Evolutionary conservation across 225 moss, liverwort and hornwort species (phyloP).

Genomic region (Polytrichum commune): DNA sequence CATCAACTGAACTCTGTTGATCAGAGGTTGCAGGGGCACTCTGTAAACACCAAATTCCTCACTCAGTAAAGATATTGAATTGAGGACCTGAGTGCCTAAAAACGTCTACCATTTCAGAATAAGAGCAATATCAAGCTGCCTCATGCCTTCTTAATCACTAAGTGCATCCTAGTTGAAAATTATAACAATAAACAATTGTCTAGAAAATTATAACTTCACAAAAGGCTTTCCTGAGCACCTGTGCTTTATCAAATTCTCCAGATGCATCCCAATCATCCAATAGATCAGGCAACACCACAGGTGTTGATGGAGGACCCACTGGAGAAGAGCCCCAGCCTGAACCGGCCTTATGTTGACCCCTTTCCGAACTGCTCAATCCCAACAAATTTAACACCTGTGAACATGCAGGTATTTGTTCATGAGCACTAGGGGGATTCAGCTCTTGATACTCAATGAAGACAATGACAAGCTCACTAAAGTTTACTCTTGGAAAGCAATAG

Average conservation of each 20-base stretch:
- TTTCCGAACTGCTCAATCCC: constrained; percentile 54
- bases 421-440: too few relatives aligned
- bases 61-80: too few relatives aligned
- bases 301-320: constrained; percentile 26
- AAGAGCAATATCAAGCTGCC: too few relatives aligned
- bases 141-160: too few relatives aligned
- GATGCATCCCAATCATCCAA: constrained; percentile 70
- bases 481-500: too few relatives aligned
- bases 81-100: too few relatives aligned
- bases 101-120: too few relatives aligned
- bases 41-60: constrained; percentile 18
- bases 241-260: constrained; percentile 35
- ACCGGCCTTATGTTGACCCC: constrained; percentile 28
- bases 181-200: too few relatives aligned
- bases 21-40: constrained; percentile 27
- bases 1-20: constrained; percentile 27
- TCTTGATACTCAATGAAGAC: too few relatives aligned
- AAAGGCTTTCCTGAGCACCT: constrained; percentile 21
- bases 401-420: neutral
- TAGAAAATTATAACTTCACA: too few relatives aligned
- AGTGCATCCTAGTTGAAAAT: too few relatives aligned
- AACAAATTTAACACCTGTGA: constrained; percentile 81
- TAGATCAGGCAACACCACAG: constrained; percentile 77
- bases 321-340: constrained; percentile 34
- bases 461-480: too few relatives aligned